phyloP scores from a whole-genome alignment of 176 grass and related monocot species.

The Oryza nivara region DNA sequence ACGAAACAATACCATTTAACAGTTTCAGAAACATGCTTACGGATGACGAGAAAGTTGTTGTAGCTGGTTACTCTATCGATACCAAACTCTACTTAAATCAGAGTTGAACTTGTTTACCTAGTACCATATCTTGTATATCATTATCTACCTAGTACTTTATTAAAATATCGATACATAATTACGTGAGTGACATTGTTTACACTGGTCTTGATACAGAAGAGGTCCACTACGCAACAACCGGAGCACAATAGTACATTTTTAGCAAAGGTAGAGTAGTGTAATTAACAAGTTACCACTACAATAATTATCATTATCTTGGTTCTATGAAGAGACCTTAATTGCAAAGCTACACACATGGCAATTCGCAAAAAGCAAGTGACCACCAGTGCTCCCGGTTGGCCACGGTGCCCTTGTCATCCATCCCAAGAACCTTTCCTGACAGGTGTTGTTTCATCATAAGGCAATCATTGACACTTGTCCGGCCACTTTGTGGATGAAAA shows the following conservation, averaged over 20 bases:
- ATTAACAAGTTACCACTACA: background rate
- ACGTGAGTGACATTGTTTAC: background rate
- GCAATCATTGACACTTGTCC: conserved; percentile 61
- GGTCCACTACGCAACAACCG: background rate
- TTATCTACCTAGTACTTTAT: background rate
- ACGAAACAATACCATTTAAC: too few species aligned
- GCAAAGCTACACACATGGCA: background rate
- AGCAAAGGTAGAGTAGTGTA: background rate
- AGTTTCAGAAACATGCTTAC: too few species aligned
- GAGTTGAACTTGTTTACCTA: too few species aligned
- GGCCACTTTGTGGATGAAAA: conserved; percentile 4
- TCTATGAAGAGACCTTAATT: background rate
- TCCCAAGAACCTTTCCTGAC: conserved; percentile 35
- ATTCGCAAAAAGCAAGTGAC: background rate
- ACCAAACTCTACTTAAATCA: too few species aligned
- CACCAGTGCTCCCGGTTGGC: background rate
- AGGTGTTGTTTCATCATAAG: conserved; percentile 47
- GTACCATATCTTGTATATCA: too few species aligned
- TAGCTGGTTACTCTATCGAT: too few species aligned
- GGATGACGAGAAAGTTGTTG: too few species aligned
- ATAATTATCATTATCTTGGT: background rate
- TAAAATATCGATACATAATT: background rate
- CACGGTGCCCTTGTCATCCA: background rate
- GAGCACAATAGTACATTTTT: background rate
- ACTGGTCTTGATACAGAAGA: background rate